Percentiles rank a stretch among this genome's conserved stretches.
Evolutionary conservation across 768 basidiomycete genomes (phyloP).

Genomic region (Pholiota microspora): DNA sequence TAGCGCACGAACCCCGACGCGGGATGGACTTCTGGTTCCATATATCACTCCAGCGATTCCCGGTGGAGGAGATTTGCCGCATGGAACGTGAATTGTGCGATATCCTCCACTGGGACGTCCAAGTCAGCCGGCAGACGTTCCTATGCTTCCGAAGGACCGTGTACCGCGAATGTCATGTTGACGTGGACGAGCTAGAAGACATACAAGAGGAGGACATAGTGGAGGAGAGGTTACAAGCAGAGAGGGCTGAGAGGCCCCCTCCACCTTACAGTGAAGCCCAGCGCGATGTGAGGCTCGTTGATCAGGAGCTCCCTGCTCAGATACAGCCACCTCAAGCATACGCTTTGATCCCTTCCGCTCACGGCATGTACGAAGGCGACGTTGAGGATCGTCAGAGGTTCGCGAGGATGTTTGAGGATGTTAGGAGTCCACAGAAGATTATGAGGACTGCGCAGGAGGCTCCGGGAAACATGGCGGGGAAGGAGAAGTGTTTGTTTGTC

Average conservation of each 20-base stretch:
- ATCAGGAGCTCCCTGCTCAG: too few relatives aligned
- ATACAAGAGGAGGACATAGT: not conserved
- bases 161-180: not conserved
- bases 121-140: not conserved
- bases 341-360: not conserved
- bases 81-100: slow-evolving; percentile 6
- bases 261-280: too few relatives aligned
- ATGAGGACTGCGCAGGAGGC: not conserved
- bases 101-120: slow-evolving; percentile 5
- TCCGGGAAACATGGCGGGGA: not conserved
- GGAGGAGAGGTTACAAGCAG: not conserved
- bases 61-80: not conserved
- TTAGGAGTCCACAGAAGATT: not conserved
- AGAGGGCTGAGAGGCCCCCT: too few relatives aligned
- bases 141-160: not conserved
- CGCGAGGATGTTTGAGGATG: not conserved
- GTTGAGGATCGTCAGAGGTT: not conserved
- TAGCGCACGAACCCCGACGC: not conserved
- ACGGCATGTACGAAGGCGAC: not conserved
- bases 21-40: not conserved
- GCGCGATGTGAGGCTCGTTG: too few relatives aligned
- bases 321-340: not conserved
- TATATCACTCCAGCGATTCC: not conserved
- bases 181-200: not conserved
- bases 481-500: not conserved